Evolutionary conservation across 2,329 filamentous ascomycete species (phyloP).

Genomic region (Alternaria ventricosa): DNA sequence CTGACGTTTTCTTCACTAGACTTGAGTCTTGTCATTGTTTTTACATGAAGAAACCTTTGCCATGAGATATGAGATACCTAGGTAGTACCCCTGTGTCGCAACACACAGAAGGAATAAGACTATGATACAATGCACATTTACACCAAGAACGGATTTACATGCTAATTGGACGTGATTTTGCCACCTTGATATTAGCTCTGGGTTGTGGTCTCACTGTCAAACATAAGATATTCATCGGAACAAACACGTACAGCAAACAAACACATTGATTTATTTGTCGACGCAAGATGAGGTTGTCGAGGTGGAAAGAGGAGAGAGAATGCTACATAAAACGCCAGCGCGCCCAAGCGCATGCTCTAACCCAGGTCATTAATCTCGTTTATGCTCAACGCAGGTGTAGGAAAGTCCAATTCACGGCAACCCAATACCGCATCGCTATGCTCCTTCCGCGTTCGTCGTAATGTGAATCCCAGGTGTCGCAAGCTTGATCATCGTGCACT

Average conservation of each 20-base stretch:
- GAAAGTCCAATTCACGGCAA: not conserved
- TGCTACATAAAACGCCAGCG: constrained; percentile 1
- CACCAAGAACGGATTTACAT: not conserved
- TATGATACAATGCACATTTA: not conserved
- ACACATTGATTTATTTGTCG: not conserved
- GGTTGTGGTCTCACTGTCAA: not conserved
- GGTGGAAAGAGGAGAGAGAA: not conserved
- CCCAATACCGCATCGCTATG: not conserved
- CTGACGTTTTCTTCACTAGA: constrained; percentile 13
- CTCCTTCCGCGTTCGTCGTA: not conserved
- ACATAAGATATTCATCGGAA: not conserved
- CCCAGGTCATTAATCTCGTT: constrained; percentile 1
- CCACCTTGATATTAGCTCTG: not conserved
- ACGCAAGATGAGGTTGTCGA: not conserved
- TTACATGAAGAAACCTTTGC: constrained; percentile 1
- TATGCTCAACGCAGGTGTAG: not conserved
- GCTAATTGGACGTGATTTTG: not conserved
- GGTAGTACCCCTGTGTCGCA: constrained; percentile 5
- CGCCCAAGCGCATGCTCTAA: constrained; percentile 1
- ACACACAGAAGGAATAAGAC: not conserved
- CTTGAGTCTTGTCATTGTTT: constrained; percentile 12
- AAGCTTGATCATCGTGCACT: not conserved
- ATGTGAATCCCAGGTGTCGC: not conserved
- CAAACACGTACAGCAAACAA: not conserved
- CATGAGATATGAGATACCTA: constrained; percentile 9